Evolutionary conservation across 2,329 filamentous ascomycete species (phyloP), one percentile per base, ranked within the genome.

Genomic region (Mycosphaerelloides madeirae): DNA sequence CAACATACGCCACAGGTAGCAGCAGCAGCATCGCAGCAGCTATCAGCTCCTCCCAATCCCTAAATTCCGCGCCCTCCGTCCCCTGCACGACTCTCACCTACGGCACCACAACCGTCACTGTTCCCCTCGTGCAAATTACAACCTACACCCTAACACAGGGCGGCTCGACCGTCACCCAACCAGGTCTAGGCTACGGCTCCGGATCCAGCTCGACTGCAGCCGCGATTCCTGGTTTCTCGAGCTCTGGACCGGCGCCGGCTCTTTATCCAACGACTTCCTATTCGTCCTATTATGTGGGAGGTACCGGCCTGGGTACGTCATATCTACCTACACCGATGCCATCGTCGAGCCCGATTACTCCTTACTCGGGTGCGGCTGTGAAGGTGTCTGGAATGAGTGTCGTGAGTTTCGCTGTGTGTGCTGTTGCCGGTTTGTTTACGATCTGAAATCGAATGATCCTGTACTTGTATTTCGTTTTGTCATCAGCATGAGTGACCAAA

Each of bases 21-120:
- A 56, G 45, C 48, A 50, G 46, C 41, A 44, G 44, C 16, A 45
- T 46, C 29, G 38, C 36, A 43, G 49, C 50, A 5, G 40, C 49
- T 15, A 34, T 41, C n/a, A 20, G n/a, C 25, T 36, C 40, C 5
- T 46, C 49, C 6, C 43, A 42, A 39, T 43, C 41, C 20, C 31
- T 31, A 9, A 48, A 20, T 35, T 29, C 49, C 42, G 52, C 58
- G n/a, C 52, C 58, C 12, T 45, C 49, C 29, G 37, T 55, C 29
- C 61, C 60, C 9, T 53, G 46, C 41, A 74, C 71, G 1, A 70
- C 67, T 19, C 68, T 74, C 53, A 68, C 65, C 13, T 68, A 67
- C 57, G 64, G 65, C 7, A 56, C 62, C 16, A 72, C 67, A 3
- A 66, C 66, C 15, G 56, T 74, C 45, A 73, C 69, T 12, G 70